Conservation (phyloP, 129 eudicot genomes). For the Helichrysum umbraculigerum region DNA sequence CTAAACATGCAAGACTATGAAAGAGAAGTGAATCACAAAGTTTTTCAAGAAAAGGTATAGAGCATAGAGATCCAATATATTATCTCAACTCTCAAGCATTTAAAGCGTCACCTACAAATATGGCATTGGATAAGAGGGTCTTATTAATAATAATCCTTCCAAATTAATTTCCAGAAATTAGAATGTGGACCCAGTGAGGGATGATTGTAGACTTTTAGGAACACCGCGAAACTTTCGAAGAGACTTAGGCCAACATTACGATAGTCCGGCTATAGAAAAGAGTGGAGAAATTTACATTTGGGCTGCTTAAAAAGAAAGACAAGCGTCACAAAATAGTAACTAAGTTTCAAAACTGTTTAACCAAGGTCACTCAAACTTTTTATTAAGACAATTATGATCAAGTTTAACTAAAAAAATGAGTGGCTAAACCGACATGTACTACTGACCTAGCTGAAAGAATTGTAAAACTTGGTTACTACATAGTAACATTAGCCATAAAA, state of each 20-base stretch:
- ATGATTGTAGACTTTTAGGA: background rate
- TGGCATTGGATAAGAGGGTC: background rate
- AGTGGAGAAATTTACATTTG: background rate
- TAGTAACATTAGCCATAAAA: constrained; percentile 3
- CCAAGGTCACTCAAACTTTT: background rate
- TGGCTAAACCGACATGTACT: background rate
- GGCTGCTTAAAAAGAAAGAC: background rate
- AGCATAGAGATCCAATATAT: background rate
- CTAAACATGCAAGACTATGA: background rate
- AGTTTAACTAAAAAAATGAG: background rate
- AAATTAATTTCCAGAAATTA: background rate
- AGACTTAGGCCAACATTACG: background rate
- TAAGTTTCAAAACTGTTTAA: background rate
- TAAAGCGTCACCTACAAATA: background rate
- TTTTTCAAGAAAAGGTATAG: background rate
- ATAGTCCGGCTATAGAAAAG: background rate
- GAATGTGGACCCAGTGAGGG: background rate
- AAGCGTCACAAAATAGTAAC: background rate
- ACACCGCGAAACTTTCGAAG: no score
- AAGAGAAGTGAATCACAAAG: background rate
- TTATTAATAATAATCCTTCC: background rate
- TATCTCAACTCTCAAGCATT: background rate
- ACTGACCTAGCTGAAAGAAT: background rate
- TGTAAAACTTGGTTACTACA: background rate
- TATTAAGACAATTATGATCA: background rate